Conservation (phyloP, 352 stramenopile species). For the Phytophthora meadii region DNA sequence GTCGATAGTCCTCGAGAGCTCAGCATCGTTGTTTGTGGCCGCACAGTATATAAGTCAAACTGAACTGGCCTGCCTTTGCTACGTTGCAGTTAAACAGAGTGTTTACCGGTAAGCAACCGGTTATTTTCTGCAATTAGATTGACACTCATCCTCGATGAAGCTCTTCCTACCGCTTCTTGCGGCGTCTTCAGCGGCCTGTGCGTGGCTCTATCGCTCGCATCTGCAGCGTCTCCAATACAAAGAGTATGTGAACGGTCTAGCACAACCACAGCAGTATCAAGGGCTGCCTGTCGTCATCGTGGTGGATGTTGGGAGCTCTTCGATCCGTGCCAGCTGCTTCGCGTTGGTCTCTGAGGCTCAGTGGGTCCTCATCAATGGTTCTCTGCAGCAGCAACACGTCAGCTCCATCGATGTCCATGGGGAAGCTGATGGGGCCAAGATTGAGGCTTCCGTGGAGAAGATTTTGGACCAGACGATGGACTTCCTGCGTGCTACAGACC, state of each 20-base stretch:
- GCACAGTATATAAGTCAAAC: no score
- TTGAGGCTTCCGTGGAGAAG: slow-evolving; percentile 58
- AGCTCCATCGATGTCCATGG: slow-evolving; percentile 59
- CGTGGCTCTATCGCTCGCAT: slow-evolving; percentile 30
- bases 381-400: slow-evolving; percentile 68
- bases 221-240: slow-evolving; percentile 33
- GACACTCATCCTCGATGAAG: slow-evolving; percentile 20
- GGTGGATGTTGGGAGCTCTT: slow-evolving; percentile 94
- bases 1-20: slow-evolving; percentile 21
- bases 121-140: no score
- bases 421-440: slow-evolving; percentile 58
- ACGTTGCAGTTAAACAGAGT: neutral
- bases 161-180: slow-evolving; percentile 35
- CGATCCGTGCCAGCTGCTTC: slow-evolving; percentile 92
- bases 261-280: slow-evolving; percentile 52
- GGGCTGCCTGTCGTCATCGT: slow-evolving; percentile 69
- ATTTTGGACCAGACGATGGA: slow-evolving; percentile 53
- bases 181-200: slow-evolving; percentile 28
- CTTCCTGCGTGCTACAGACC: slow-evolving; percentile 56
- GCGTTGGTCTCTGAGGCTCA: slow-evolving; percentile 49
- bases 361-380: slow-evolving; percentile 71
- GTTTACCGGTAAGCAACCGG: no score
- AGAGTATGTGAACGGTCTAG: slow-evolving; percentile 34
- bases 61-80: neutral
- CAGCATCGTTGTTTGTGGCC: no score